phyloP scores from a whole-genome alignment of 2,329 filamentous ascomycete genomes.

The Zarea fungicola region DNA sequence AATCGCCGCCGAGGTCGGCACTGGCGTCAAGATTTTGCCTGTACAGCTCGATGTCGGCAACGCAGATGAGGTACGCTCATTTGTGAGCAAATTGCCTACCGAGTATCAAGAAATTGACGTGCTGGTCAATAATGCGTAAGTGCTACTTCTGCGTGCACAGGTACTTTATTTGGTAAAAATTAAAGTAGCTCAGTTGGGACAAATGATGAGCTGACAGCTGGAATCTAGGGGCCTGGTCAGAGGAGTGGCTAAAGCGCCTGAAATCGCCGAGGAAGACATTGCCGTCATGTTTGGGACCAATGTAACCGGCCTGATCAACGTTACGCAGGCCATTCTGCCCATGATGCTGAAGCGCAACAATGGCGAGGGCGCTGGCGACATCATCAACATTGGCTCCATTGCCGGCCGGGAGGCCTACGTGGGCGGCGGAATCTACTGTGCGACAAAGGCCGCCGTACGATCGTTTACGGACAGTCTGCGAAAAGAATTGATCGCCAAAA shows the following conservation, averaged over 20 bases:
- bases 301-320: conserved; percentile 89
- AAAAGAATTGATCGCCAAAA: conserved; percentile 74
- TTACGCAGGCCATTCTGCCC: conserved; percentile 86
- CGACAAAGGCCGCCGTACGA: conserved; percentile 82
- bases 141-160: no score
- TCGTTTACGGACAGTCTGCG: conserved; percentile 79
- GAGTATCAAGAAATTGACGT: conserved; percentile 84
- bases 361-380: conserved; percentile 78
- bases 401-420: conserved; percentile 84
- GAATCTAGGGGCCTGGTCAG: conserved; percentile 72
- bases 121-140: conserved; percentile 92
- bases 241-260: conserved; percentile 77
- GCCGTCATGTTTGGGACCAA: conserved; percentile 87
- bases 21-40: conserved; percentile 75
- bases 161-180: not conserved
- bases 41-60: conserved; percentile 85
- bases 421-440: conserved; percentile 87
- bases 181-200: not conserved
- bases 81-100: conserved; percentile 68
- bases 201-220: conserved; percentile 11
- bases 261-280: conserved; percentile 78
- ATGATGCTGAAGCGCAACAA: conserved; percentile 73
- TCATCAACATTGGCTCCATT: conserved; percentile 91
- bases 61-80: conserved; percentile 64
- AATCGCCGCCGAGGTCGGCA: conserved; percentile 70